phyloP scores from a whole-genome alignment of 768 basidiomycete species.

The Lentinula edodes region DNA sequence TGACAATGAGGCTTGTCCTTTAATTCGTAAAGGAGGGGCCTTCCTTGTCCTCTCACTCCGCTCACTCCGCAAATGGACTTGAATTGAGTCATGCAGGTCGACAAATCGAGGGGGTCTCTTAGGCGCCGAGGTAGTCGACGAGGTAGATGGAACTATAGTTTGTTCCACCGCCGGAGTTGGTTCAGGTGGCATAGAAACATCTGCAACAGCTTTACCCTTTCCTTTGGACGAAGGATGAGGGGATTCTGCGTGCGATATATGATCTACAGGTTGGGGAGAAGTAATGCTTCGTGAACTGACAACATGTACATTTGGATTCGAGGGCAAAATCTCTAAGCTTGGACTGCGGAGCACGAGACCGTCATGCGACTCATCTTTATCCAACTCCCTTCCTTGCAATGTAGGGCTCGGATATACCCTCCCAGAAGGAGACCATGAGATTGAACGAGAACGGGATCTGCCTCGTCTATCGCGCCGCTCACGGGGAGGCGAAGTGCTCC shows the following conservation, averaged over 20 bases:
- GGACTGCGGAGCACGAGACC: not conserved
- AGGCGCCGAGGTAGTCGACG: not conserved
- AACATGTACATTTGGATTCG: not conserved
- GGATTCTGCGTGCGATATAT: not conserved
- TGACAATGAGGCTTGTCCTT: not conserved
- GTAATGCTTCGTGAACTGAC: not conserved
- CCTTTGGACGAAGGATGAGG: not conserved
- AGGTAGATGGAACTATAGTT: not conserved
- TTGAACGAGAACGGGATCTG: conserved; percentile 10
- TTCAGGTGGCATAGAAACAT: not conserved
- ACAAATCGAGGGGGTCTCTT: not conserved
- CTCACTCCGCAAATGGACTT: conserved; percentile 11
- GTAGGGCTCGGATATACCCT: conserved; percentile 19
- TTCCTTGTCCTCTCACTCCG: not conserved
- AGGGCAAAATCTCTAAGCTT: not conserved
- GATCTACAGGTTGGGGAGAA: not conserved
- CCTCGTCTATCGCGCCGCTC: not conserved
- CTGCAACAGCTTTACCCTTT: not conserved
- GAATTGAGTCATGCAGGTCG: conserved; percentile 12
- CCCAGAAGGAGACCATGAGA: conserved; percentile 31
- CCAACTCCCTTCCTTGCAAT: not conserved
- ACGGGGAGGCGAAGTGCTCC: not conserved
- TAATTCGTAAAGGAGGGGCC: not conserved
- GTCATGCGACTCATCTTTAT: not conserved
- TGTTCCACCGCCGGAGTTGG: not conserved